A percentile compares a stretch with the other conserved stretches of the same genome.
Evolutionary conservation across 1,139 yeast species (phyloP).

Genomic region (Kodamaea plutei): DNA sequence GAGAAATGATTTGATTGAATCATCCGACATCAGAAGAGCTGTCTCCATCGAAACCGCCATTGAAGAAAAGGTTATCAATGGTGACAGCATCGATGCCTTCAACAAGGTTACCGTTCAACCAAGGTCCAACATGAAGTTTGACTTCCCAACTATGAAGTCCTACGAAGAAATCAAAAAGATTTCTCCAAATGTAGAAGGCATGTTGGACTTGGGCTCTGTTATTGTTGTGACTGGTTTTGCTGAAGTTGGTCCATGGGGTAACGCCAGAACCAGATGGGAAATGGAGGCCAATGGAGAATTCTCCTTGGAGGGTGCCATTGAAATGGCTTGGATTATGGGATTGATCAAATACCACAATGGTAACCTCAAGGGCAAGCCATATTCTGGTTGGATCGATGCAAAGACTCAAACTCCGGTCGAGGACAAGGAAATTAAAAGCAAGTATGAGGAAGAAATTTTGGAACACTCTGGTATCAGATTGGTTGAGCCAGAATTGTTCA

Average conservation of each 20-base stretch:
- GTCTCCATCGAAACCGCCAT: slow-evolving; percentile 90
- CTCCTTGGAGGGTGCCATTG: slow-evolving; percentile 97
- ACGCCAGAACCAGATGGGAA: slow-evolving; percentile 98
- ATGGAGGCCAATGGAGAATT: slow-evolving; percentile 95
- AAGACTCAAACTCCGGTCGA: slow-evolving; percentile 91
- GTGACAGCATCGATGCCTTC: slow-evolving; percentile 84
- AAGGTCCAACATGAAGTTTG: slow-evolving; percentile 91
- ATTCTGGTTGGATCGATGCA: slow-evolving; percentile 96
- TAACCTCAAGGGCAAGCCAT: slow-evolving; percentile 79
- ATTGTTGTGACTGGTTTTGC: slow-evolving; percentile 96
- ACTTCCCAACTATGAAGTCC: slow-evolving; percentile 83
- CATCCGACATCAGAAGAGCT: slow-evolving; percentile 91
- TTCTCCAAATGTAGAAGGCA: slow-evolving; percentile 79
- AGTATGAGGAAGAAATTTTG: slow-evolving; percentile 83
- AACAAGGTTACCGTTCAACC: slow-evolving; percentile 75
- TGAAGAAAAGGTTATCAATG: slow-evolving; percentile 89
- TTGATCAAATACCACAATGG: slow-evolving; percentile 92
- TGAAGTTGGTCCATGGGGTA: slow-evolving; percentile 99
- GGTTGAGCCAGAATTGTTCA: slow-evolving; percentile 90
- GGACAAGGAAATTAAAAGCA: slow-evolving; percentile 86
- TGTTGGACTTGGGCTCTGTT: slow-evolving; percentile 87
- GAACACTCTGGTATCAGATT: slow-evolving; percentile 96
- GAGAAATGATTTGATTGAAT: slow-evolving; percentile 77
- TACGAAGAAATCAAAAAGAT: slow-evolving; percentile 67
- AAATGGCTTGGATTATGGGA: slow-evolving; percentile 99